Evolutionary conservation across 1,284 basidiomycete genomes (phyloP).

Genomic region (Sutorius eximius): DNA sequence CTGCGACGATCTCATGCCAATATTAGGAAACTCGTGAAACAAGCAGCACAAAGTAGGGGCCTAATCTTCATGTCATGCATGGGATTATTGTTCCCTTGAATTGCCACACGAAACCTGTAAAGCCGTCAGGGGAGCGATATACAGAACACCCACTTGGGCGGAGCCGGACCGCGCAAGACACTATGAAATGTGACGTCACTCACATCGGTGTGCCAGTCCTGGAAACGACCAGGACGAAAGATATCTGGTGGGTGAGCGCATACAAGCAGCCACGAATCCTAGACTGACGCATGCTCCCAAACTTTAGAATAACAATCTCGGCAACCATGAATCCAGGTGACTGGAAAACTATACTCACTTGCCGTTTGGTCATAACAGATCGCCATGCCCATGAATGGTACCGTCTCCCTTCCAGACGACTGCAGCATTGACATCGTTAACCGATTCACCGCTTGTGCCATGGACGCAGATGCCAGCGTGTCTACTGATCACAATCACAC

Average conservation of each 20-base stretch:
- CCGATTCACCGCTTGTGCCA: background rate
- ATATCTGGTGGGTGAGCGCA: background rate
- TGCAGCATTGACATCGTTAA: background rate
- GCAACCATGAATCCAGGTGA: background rate
- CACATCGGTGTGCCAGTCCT: conserved; percentile 9
- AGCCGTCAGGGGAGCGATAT: background rate
- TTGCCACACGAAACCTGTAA: conserved; percentile 13
- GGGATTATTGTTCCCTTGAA: conserved; percentile 12
- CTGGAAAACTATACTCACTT: background rate
- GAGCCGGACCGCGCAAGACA: background rate
- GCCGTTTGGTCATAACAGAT: conserved; percentile 2
- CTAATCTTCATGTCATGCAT: conserved; percentile 14
- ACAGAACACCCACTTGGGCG: conserved; percentile 10
- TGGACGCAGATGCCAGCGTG: background rate
- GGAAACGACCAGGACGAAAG: conserved; percentile 3
- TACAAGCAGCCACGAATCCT: background rate
- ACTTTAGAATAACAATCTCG: conserved; percentile 5
- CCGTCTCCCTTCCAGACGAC: conserved; percentile 11
- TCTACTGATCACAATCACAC: conserved; percentile 6
- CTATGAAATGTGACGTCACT: conserved; percentile 19
- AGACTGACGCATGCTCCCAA: conserved; percentile 7
- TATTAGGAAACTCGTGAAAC: background rate
- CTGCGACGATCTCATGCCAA: conserved; percentile 11
- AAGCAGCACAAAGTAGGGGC: background rate
- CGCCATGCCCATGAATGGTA: conserved; percentile 13